Base-by-base conservation (phyloP, 371 early-diverging fungal genomes). In the Syncephalastrum sp. region DNA sequence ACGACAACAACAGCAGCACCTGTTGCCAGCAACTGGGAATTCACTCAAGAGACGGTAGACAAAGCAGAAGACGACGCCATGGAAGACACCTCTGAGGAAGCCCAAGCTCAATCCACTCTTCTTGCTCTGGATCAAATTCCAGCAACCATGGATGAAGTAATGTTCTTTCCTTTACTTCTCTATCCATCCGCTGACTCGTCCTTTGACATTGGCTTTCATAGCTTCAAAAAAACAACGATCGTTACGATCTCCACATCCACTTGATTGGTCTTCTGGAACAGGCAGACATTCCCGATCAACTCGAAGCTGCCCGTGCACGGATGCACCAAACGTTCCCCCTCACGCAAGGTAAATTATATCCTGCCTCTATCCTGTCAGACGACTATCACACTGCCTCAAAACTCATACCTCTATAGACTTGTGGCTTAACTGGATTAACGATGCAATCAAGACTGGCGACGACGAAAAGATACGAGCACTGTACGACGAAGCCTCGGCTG, bases 401-500 rank as follows among this genome's bases (percentile, higher is more conserved):
- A 13, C 7, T 27, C 23, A 46, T 21, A 27, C 17, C 14, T 57
- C 1, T 54, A 15, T 54, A 87, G 88, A 61, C 7, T 47, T 89
- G 60, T 89, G 87, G 87, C 50, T 83, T 19, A 83, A 83, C 51
- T 89, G 89, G 89, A 76, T 87, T 56, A 63, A 82, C 8, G 87
- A 86, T 50, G 75, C 80, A 14, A 75, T 67, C 46, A 61, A 60
- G 10, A 52, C 68, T 23, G 73, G 67, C 2, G 49, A 62, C 15
- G 74, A 81, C 33, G 41, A 38, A 33, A 68, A 58, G n/a, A 33
- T 89, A 7, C 54, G 74, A 0, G 46, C 46, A 0, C 59, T 86
- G n/a, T 87, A 77, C 50, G 54, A 66, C 4, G 47, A 57, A 54
- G 83, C 87, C 1, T 63, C 67, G 3, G 53, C 72, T 33, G 88